Evolutionary conservation across 805 yeast species (phyloP), one percentile per base, ranked within the genome.

Genomic region (Candida sakaeoensis): DNA sequence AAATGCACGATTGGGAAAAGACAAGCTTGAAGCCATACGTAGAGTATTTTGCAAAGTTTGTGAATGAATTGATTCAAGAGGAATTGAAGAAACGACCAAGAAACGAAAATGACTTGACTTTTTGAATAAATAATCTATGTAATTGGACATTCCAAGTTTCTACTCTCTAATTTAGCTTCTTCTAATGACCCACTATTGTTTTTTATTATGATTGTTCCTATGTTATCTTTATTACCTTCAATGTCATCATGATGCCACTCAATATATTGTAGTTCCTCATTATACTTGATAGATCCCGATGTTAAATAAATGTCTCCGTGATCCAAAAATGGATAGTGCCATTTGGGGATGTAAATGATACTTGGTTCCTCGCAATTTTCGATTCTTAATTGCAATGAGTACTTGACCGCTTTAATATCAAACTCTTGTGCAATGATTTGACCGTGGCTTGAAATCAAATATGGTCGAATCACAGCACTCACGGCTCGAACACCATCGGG

Each of bases 401-500:
- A 87, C 21, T 54, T 60, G 15, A 66, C 64, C 4, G 61, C 55
- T 31, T 61, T 60, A 37, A 85, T 49, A 43, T 85, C 80, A 57
- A 89, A 89, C 37, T 72, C 79, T 12, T 81, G 75, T 14, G 62
- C 58, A 5, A 54, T 54, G 10, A 84, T 71, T 1, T 51, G 50
- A 2, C 98, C 98, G 24, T 69, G 70, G 0, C 82, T 70, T 3
- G 81, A 75, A 1, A 80, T 57, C 1, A 89, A 82, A 47, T 72
- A 83, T 2, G 98, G 97, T 34, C 99, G 70, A 19, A 86, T 62
- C 1, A 85, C 75, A 0, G 96, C 88, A 37, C 74, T 76, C 1
- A 76, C 70, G 0, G 93, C 95, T 28, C 97, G 68, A 1, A 83
- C 73, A 1, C 96, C 96, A 37, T 72, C 73, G 1, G 71, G 71